These are phyloP conservation scores for Tilletia indica DNA, from an alignment of 1,284 basidiomycete genomes.

Conservation along the genomic window DNA sequence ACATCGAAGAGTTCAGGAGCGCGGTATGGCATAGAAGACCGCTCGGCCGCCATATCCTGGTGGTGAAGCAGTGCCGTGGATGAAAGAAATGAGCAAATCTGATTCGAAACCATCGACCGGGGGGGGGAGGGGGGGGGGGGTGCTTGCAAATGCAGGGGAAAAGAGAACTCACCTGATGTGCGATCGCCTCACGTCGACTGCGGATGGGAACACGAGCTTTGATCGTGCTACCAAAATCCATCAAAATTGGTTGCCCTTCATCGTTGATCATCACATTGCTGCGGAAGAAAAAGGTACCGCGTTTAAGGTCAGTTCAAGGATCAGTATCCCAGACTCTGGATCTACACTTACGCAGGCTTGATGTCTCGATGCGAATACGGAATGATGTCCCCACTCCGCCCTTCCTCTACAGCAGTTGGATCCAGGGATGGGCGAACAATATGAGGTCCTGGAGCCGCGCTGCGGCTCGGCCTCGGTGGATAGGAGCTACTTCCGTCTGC, in stretches of 20 bases:
- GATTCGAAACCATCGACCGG: too few species aligned
- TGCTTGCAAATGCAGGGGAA: not conserved
- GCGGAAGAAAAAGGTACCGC: not conserved
- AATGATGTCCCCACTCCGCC: slow-evolving; percentile 54
- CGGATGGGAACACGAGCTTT: slow-evolving; percentile 76
- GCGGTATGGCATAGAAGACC: slow-evolving; percentile 55
- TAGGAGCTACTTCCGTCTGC: slow-evolving; percentile 31
- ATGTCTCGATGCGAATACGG: slow-evolving; percentile 96
- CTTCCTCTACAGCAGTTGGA: slow-evolving; percentile 59
- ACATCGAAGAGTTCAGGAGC: slow-evolving; percentile 56
- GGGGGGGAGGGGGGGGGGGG: too few species aligned
- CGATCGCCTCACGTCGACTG: slow-evolving; percentile 73
- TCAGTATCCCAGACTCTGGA: too few species aligned
- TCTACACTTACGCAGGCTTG: slow-evolving; percentile 79
- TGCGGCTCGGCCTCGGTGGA: slow-evolving; percentile 32
- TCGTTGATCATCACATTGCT: slow-evolving; percentile 91
- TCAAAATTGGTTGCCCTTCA: slow-evolving; percentile 78
- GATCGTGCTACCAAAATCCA: slow-evolving; percentile 93
- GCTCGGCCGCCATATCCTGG: slow-evolving; percentile 49
- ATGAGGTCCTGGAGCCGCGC: not conserved
- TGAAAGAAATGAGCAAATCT: too few species aligned
- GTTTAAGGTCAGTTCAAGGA: too few species aligned
- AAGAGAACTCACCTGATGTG: slow-evolving; percentile 40
- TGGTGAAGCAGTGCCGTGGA: not conserved
- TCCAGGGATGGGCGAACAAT: slow-evolving; percentile 14